Evolutionary conservation across 2,329 filamentous ascomycete species (phyloP), one percentile per base, ranked within the genome.

Genomic region (Stylonectria norvegica): DNA sequence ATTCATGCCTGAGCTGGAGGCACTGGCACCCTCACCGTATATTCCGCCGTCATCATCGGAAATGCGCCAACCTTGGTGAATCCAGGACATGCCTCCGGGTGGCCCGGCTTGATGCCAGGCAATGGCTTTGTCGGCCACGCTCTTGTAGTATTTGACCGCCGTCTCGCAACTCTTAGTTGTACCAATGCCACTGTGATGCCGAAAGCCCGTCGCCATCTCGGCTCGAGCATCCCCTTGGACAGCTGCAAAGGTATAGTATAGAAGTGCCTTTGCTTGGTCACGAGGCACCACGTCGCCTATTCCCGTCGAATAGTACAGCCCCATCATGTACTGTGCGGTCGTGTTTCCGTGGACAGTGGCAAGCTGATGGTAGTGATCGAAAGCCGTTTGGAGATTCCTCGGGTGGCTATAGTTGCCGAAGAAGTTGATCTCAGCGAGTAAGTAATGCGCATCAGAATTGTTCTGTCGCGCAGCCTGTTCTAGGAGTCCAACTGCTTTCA

Each of bases 201-300:
- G 81, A 57, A 89, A 94, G 4, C 83, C 94, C 5, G 95, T 75
- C 0, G 90, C 91, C 93, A 98, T 97, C 65, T 97, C 85, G 5
- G 91, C 91, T 40, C 83, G 78, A 12, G 84, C 85, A 59, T 95
- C 82, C 15, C 89, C 91, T 39, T 80, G 80, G 50, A 89, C 75
- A 1, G 93, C 93, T 1, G 93, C 91, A 61, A 97, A 93, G 0
- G 88, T 95, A 63, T 98, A 91, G 64, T 96, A 97, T 28, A 97
- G 72, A 55, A 97, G 73, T 4, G 93, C 89, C 65, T 89, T 90
- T 9, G 90, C 90, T 66, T 97, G 93, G 56, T 98, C 86, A 30
- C 80, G 78, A 59, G 86, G 79, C 5, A 95, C 87, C 1, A 83
- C 83, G 20, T 81, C 81, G 12, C 88, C 90, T 42, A 98, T 75